Conservation (phyloP, 805 yeast genomes). For the Zygotorulaspora florentina region DNA sequence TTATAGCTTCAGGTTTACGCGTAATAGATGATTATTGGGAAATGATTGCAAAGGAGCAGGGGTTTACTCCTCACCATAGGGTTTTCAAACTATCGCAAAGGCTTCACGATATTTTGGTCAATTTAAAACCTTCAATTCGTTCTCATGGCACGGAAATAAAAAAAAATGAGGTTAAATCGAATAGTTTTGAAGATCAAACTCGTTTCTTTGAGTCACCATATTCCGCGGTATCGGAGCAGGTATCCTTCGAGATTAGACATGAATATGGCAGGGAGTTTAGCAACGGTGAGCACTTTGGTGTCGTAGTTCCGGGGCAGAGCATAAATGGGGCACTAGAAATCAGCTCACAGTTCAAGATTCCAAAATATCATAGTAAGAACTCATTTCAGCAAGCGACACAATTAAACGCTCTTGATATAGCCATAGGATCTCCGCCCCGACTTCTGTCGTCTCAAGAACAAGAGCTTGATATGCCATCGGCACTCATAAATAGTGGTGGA, state of each 20-base stretch:
- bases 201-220: constrained; percentile 23
- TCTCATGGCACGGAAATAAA: neutral
- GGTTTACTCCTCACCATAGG: constrained; percentile 43
- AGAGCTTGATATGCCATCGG: neutral
- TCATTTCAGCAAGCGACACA: constrained; percentile 31
- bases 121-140: constrained; percentile 16
- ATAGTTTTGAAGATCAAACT: constrained; percentile 2
- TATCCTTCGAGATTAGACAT: constrained; percentile 23
- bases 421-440: constrained; percentile 21
- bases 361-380: constrained; percentile 33
- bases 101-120: constrained; percentile 10
- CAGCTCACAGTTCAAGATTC: constrained; percentile 30
- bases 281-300: constrained; percentile 25
- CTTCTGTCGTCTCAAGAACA: neutral
- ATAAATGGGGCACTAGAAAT: constrained; percentile 33
- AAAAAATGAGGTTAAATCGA: neutral
- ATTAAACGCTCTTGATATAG: constrained; percentile 25
- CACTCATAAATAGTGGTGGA: neutral
- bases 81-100: constrained; percentile 34
- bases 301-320: constrained; percentile 31
- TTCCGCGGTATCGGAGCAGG: constrained; percentile 27
- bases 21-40: constrained; percentile 58
- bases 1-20: constrained; percentile 45
- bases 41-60: constrained; percentile 38
- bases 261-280: constrained; percentile 23